Evolutionary conservation across 345 rosid genomes (phyloP).

Genomic region (Citrus inodora): DNA sequence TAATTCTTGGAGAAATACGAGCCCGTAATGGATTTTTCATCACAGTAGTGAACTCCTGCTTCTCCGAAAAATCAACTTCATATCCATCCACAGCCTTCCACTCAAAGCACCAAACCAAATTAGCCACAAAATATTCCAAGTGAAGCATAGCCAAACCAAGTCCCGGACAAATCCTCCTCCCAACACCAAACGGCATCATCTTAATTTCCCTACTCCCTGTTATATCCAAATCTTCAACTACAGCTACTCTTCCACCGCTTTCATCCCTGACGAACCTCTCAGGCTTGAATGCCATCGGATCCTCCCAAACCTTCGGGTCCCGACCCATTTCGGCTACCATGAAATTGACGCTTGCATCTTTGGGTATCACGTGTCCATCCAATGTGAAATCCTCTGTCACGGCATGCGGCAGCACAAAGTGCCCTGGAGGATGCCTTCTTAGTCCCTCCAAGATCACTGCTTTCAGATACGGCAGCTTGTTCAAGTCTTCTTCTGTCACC

Average conservation of each 20-base stretch:
- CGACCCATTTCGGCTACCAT: constrained; percentile 17
- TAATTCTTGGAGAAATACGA: background rate
- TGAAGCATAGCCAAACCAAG: background rate
- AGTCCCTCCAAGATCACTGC: constrained; percentile 6
- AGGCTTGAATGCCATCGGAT: constrained; percentile 8
- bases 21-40: constrained; percentile 12
- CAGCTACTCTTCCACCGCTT: background rate
- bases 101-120: background rate
- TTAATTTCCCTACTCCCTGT: constrained; percentile 7
- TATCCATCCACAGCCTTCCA: constrained; percentile 1
- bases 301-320: constrained; percentile 13
- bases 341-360: background rate
- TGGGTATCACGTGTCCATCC: background rate
- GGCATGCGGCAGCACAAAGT: constrained; percentile 12
- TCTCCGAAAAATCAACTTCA: constrained; percentile 5
- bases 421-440: constrained; percentile 10
- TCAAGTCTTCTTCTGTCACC: background rate
- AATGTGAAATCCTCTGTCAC: background rate
- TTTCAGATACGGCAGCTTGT: background rate
- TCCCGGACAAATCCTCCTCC: constrained; percentile 9
- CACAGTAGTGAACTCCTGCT: constrained; percentile 7
- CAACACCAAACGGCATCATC: constrained; percentile 9
- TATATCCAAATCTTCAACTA: background rate
- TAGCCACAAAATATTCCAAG: constrained; percentile 1
- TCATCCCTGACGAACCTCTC: background rate